Conservation (phyloP, 1,284 basidiomycete genomes). For the Microbotryum scabiosae region DNA sequence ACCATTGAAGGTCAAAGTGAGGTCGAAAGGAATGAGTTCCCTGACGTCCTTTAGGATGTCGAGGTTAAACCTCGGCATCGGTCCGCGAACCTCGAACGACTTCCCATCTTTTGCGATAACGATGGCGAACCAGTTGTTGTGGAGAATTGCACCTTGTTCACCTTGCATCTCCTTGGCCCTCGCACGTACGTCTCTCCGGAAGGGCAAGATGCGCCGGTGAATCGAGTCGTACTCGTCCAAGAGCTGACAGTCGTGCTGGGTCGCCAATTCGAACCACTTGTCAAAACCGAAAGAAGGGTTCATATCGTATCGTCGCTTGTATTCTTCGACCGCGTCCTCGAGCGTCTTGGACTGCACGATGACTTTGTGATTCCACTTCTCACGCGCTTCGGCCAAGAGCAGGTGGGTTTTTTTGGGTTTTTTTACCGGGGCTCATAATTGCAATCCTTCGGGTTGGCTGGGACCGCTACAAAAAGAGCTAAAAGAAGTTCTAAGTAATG, state of each 20-base stretch:
- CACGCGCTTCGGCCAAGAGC: background rate
- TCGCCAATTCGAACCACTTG: slow-evolving; percentile 20
- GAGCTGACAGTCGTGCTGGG: slow-evolving; percentile 13
- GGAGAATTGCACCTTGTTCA: background rate
- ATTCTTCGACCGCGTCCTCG: slow-evolving; percentile 23
- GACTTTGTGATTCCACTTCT: slow-evolving; percentile 2
- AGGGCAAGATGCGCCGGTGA: slow-evolving; percentile 16
- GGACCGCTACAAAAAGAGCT: too few relatives aligned
- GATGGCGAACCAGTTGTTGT: background rate
- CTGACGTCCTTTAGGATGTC: slow-evolving; percentile 8
- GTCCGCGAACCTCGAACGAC: background rate
- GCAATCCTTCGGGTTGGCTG: too few relatives aligned
- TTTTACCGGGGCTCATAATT: too few relatives aligned
- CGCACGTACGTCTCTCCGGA: slow-evolving; percentile 9
- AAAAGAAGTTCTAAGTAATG: too few relatives aligned
- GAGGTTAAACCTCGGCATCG: background rate
- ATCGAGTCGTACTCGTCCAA: slow-evolving; percentile 30
- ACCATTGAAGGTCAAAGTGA: slow-evolving; percentile 24
- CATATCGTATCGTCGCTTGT: slow-evolving; percentile 15
- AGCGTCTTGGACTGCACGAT: slow-evolving; percentile 6
- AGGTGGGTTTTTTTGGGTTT: too few relatives aligned
- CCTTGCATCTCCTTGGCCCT: background rate
- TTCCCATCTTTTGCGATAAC: background rate
- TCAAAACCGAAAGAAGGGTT: slow-evolving; percentile 25
- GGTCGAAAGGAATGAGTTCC: slow-evolving; percentile 11